Conservation (phyloP, 2,329 filamentous ascomycete species). For the Cladosporium velox region DNA sequence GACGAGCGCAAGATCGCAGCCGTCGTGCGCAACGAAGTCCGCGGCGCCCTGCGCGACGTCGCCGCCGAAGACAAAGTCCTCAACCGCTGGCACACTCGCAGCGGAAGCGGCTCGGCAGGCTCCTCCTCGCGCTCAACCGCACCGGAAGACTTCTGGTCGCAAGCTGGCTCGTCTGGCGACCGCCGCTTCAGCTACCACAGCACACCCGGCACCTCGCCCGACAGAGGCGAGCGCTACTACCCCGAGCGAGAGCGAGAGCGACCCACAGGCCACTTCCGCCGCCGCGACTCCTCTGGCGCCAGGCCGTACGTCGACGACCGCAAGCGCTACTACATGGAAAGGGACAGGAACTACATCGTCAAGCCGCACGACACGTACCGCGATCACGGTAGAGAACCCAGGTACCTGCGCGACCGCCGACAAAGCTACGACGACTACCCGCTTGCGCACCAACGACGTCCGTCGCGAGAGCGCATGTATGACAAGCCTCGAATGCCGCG, state of each 20-base stretch:
- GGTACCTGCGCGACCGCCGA: background rate
- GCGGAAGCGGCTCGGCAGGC: background rate
- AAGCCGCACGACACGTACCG: background rate
- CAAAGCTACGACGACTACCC: constrained; percentile 14
- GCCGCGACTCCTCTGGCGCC: constrained; percentile 2
- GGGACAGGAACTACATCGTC: background rate
- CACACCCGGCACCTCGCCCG: constrained; percentile 6
- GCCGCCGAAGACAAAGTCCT: constrained; percentile 11
- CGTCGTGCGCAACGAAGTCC: background rate
- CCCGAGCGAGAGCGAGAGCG: background rate
- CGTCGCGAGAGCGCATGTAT: background rate
- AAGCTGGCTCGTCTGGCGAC: background rate
- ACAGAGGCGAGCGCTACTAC: background rate
- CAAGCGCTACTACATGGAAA: constrained; percentile 7
- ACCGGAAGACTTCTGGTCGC: constrained; percentile 1
- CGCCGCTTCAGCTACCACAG: background rate
- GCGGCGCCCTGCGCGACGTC: background rate
- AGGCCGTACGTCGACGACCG: background rate
- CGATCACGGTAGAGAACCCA: background rate
- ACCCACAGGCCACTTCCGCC: background rate
- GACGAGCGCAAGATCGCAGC: background rate
- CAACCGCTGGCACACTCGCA: constrained; percentile 6
- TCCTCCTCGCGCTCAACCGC: background rate
- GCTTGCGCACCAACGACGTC: background rate
- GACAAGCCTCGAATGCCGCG: background rate